A percentile compares a stretch with the other conserved stretches of the same genome.
phyloP scores from a whole-genome alignment of 78 protist genomes.

The Mastigamoeba balamuthi region DNA sequence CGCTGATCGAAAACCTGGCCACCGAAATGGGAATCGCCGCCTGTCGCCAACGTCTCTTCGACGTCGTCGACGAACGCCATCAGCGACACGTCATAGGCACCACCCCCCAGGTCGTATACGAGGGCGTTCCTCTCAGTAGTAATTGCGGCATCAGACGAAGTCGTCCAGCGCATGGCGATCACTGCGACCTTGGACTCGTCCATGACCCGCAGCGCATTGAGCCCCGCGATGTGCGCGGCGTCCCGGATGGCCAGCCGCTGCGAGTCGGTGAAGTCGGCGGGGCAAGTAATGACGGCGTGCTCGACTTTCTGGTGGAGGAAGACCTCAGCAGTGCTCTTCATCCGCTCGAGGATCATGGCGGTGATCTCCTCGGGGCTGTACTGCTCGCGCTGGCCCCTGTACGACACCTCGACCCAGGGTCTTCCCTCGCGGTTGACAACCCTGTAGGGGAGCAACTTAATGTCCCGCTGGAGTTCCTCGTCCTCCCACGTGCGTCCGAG shows the following conservation, averaged over 20 bases:
- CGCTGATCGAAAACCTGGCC: slow-evolving; percentile 95
- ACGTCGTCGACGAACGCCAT: slow-evolving; percentile 86
- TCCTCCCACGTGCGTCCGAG: slow-evolving; percentile 27
- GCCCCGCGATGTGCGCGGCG: slow-evolving; percentile 88
- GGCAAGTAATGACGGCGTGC: slow-evolving; percentile 68
- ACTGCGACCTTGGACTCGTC: slow-evolving; percentile 99
- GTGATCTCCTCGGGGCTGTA: slow-evolving; percentile 93
- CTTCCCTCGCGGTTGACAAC: slow-evolving; percentile 58
- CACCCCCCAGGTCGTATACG: slow-evolving; percentile 97
- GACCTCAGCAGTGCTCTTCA: slow-evolving; percentile 81
- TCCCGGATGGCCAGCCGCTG: slow-evolving; percentile 95
- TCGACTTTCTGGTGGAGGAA: slow-evolving; percentile 52
- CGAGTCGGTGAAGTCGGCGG: slow-evolving; percentile 95
- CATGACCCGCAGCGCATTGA: slow-evolving; percentile 80
- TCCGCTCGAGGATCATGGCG: slow-evolving; percentile 87
- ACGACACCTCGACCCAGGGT: slow-evolving; percentile 69
- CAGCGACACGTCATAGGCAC: slow-evolving; percentile 92
- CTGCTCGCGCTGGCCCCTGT: slow-evolving; percentile 68
- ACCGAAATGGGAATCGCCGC: slow-evolving; percentile 95
- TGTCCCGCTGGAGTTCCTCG: slow-evolving; percentile 68
- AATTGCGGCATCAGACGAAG: too few relatives aligned
- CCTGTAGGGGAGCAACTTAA: slow-evolving; percentile 78
- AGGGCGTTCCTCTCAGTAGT: slow-evolving; percentile 77
- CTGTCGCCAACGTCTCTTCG: slow-evolving; percentile 93
- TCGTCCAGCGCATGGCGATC: slow-evolving; percentile 93